phyloP scores from a whole-genome alignment of 2,329 filamentous ascomycete genomes.

The Ceratocystis diversiconidia region DNA sequence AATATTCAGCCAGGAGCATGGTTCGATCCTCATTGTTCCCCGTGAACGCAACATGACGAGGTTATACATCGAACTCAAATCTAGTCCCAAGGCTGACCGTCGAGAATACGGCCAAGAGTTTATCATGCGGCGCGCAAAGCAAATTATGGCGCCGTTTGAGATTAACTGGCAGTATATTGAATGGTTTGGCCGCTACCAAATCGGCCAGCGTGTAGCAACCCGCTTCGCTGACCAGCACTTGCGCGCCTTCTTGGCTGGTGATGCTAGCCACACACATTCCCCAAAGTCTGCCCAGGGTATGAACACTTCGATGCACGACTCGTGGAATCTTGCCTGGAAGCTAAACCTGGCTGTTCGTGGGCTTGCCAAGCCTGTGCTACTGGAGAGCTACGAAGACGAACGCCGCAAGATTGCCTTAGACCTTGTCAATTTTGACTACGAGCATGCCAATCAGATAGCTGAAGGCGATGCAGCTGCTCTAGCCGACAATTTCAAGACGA shows the following conservation, averaged over 20 bases:
- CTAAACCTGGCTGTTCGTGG: slow-evolving; percentile 40
- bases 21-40: slow-evolving; percentile 60
- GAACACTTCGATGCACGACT: slow-evolving; percentile 49
- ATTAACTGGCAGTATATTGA: slow-evolving; percentile 45
- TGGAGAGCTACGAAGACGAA: slow-evolving; percentile 49
- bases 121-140: slow-evolving; percentile 52
- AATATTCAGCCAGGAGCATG: slow-evolving; percentile 50
- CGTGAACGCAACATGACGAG: slow-evolving; percentile 60
- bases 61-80: slow-evolving; percentile 42
- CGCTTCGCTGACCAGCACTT: slow-evolving; percentile 49
- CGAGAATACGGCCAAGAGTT: slow-evolving; percentile 44
- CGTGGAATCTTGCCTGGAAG: slow-evolving; percentile 45
- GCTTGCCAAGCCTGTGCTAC: slow-evolving; percentile 38
- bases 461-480: slow-evolving; percentile 49
- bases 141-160: slow-evolving; percentile 44
- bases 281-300: slow-evolving; percentile 57
- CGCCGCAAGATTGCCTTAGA: slow-evolving; percentile 47
- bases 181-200: slow-evolving; percentile 61
- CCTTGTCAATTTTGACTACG: slow-evolving; percentile 44
- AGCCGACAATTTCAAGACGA: slow-evolving; percentile 54
- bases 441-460: slow-evolving; percentile 43
- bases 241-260: slow-evolving; percentile 54
- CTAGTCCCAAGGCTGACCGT: slow-evolving; percentile 29
- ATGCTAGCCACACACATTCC: slow-evolving; percentile 58
- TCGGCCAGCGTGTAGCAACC: slow-evolving; percentile 56